Percentiles rank a stretch among this genome's conserved stretches.
Conservation (phyloP, 139 green algal species). For the Tetradesmus obliquus region DNA sequence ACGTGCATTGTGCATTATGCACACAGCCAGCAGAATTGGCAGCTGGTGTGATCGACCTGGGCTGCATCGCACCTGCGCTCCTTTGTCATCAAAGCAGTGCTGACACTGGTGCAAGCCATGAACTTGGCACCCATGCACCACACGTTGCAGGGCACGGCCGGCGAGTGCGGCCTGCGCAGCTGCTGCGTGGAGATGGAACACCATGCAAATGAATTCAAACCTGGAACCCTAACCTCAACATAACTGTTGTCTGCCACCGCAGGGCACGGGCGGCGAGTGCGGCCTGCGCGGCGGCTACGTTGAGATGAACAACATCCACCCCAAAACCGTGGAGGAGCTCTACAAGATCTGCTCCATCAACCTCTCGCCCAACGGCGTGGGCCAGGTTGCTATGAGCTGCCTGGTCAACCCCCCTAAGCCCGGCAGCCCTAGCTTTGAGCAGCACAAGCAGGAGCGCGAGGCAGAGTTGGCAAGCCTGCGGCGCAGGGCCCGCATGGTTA, state of each 20-base stretch:
- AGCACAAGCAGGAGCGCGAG: constrained; percentile 54
- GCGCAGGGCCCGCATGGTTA: constrained; percentile 84
- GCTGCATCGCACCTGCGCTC: no score
- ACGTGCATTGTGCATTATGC: no score
- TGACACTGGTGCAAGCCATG: no score
- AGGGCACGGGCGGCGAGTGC: constrained; percentile 81
- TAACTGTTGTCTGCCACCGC: neutral
- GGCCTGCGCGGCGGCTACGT: constrained; percentile 87
- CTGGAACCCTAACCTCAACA: neutral
- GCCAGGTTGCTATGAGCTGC: constrained; percentile 82
- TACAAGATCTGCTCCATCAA: constrained; percentile 93
- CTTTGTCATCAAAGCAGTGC: no score
- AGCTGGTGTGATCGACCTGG: no score
- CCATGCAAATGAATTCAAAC: no score
- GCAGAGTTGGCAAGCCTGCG: constrained; percentile 57
- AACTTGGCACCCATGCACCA: no score
- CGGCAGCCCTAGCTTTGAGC: constrained; percentile 64
- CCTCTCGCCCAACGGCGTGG: constrained; percentile 85
- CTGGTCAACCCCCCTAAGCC: constrained; percentile 87
- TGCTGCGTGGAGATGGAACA: constrained; percentile 82
- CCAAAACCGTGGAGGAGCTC: constrained; percentile 77
- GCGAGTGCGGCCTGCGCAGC: constrained; percentile 83
- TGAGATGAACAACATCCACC: constrained; percentile 89
- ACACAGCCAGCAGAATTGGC: no score
- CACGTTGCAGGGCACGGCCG: constrained; percentile 55